phyloP scores from a whole-genome alignment of 2,329 filamentous ascomycete genomes.

The Fusarium paranaense region DNA sequence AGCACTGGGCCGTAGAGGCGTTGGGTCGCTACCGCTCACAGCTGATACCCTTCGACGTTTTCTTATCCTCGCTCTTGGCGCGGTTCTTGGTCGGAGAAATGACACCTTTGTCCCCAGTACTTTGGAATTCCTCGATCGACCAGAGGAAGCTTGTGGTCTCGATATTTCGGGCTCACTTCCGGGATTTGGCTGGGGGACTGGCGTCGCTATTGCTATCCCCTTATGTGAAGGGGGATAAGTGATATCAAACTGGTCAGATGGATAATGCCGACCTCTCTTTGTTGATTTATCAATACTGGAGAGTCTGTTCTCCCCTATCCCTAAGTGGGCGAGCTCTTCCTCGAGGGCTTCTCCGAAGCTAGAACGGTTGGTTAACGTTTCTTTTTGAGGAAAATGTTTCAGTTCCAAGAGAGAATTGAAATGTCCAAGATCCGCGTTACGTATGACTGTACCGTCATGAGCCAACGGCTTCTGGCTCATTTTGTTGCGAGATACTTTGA shows the following conservation, averaged over 20 bases:
- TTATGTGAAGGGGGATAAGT: slow-evolving; percentile 44
- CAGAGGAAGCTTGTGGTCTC: background rate
- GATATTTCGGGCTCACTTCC: slow-evolving; percentile 5
- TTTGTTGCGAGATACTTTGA: slow-evolving; percentile 50
- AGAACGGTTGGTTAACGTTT: slow-evolving; percentile 11
- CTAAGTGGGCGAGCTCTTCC: slow-evolving; percentile 12
- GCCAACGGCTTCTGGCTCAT: slow-evolving; percentile 33
- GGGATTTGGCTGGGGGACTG: slow-evolving; percentile 14
- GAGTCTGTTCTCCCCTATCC: slow-evolving; percentile 3
- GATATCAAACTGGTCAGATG: slow-evolving; percentile 52
- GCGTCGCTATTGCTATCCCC: slow-evolving; percentile 16
- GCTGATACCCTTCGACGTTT: slow-evolving; percentile 19
- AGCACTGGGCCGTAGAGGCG: background rate
- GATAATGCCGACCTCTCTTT: slow-evolving; percentile 21
- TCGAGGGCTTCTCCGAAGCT: slow-evolving; percentile 25
- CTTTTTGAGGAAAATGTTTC: slow-evolving; percentile 30
- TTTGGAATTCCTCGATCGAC: slow-evolving; percentile 4
- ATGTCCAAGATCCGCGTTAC: slow-evolving; percentile 45
- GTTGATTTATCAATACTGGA: slow-evolving; percentile 23
- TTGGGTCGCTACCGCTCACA: slow-evolving; percentile 7
- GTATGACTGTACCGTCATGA: slow-evolving; percentile 27
- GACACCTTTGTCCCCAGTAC: slow-evolving; percentile 48
- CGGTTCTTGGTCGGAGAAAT: slow-evolving; percentile 43
- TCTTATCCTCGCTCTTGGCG: slow-evolving; percentile 11
- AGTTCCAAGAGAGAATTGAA: slow-evolving; percentile 50